Percentiles rank a stretch among this genome's conserved stretches.
Conservation (phyloP, 1,284 basidiomycete genomes). For the Pyrrhoderma lamaoense region DNA sequence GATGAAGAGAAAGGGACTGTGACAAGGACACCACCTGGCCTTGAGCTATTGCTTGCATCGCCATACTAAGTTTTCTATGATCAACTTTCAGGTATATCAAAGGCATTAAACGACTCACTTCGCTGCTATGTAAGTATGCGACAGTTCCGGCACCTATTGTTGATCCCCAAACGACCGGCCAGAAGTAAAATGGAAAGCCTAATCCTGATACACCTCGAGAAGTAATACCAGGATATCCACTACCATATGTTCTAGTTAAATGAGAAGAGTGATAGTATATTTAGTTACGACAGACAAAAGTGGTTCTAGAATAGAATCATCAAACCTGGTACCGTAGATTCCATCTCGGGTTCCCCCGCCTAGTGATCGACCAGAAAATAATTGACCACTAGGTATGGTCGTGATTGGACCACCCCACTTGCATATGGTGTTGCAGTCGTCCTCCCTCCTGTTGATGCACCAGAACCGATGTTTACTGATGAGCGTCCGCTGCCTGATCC, state of each 20-base stretch:
- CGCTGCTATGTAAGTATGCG: conserved; percentile 37
- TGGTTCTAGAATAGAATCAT: neutral
- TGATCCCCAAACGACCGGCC: conserved; percentile 49
- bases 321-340: conserved; percentile 33
- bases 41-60: conserved; percentile 39
- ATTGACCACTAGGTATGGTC: conserved; percentile 34
- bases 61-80: conserved; percentile 41
- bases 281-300: neutral
- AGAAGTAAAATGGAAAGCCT: conserved; percentile 52
- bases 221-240: conserved; percentile 45
- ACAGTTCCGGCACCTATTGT: conserved; percentile 20
- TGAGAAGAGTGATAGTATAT: neutral
- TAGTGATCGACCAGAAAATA: conserved; percentile 34
- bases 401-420: conserved; percentile 29
- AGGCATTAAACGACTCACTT: conserved; percentile 26
- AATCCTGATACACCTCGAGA: conserved; percentile 38
- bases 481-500: conserved; percentile 11
- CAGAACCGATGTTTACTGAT: conserved; percentile 17
- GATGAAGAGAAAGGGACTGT: conserved; percentile 44
- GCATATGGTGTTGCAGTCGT: conserved; percentile 28
- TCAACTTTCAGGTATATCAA: neutral
- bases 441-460: conserved; percentile 3
- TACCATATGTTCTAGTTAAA: conserved; percentile 43
- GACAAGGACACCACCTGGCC: conserved; percentile 51
- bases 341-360: conserved; percentile 36